Conservation (phyloP, 2,329 filamentous ascomycete genomes). For the Neoarthrinium moseri region DNA sequence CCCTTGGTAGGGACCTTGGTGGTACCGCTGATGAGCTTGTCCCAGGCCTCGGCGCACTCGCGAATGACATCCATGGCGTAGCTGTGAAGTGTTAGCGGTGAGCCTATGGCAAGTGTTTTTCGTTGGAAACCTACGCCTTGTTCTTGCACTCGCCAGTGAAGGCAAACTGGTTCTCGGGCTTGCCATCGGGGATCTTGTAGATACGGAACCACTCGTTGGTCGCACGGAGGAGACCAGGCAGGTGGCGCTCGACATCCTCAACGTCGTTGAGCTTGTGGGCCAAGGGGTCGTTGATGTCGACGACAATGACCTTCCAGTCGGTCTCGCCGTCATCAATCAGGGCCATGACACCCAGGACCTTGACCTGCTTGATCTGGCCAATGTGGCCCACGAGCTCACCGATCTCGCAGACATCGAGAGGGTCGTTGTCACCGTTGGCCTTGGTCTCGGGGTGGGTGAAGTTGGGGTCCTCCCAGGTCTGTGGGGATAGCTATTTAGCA, state of each 20-base stretch:
- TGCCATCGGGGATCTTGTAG: slow-evolving; percentile 99
- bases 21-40: slow-evolving; percentile 92
- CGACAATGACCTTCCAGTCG: slow-evolving; percentile 99
- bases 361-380: slow-evolving; percentile 99
- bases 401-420: slow-evolving; percentile 98
- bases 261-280: slow-evolving; percentile 96
- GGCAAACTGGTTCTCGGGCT: slow-evolving; percentile 99
- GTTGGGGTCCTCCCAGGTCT: slow-evolving; percentile 99
- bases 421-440: slow-evolving; percentile 98
- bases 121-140: slow-evolving; percentile 67
- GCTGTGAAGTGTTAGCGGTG: slow-evolving; percentile 37
- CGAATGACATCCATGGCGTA: slow-evolving; percentile 95
- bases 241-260: slow-evolving; percentile 97
- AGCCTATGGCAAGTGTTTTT: background rate
- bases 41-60: slow-evolving; percentile 96
- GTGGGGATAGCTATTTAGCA: slow-evolving; percentile 15
- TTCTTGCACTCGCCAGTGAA: slow-evolving; percentile 99
- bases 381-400: slow-evolving; percentile 95
- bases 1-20: slow-evolving; percentile 74
- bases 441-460: slow-evolving; percentile 96
- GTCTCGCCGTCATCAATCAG: slow-evolving; percentile 99
- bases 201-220: slow-evolving; percentile 99
- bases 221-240: slow-evolving; percentile 92
- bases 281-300: slow-evolving; percentile 96
- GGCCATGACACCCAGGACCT: slow-evolving; percentile 98